Evolutionary conservation across 257 asterid genomes (phyloP).

Genomic region (Pogostemon cablin): DNA sequence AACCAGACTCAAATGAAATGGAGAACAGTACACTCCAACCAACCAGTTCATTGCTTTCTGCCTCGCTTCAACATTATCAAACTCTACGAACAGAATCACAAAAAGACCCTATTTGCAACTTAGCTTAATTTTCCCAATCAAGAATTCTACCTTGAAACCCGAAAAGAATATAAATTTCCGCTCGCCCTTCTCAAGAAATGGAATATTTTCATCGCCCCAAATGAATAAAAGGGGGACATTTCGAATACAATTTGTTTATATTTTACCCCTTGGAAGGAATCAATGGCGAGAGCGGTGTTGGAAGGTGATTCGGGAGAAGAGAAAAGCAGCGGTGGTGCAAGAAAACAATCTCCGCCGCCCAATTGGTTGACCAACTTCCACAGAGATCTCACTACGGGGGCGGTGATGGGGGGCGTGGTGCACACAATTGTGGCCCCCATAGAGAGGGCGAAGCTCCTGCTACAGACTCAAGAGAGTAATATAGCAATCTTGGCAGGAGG

Average conservation of each 20-base stretch:
- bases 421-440: conserved; percentile 98
- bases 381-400: conserved; percentile 88
- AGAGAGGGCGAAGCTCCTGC: conserved; percentile 90
- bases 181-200: neutral
- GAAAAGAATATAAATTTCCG: neutral
- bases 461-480: conserved; percentile 99
- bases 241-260: neutral
- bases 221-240: conserved; percentile 17
- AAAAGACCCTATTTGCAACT: conserved; percentile 19
- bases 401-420: conserved; percentile 95
- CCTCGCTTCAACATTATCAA: neutral
- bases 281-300: conserved; percentile 39
- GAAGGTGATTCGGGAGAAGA: conserved; percentile 46
- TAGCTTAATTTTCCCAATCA: conserved; percentile 26
- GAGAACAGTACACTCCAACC: neutral
- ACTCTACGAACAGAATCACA: conserved; percentile 22
- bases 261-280: neutral
- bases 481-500: conserved; percentile 71
- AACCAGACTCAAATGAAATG: neutral
- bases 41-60: neutral
- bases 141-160: neutral
- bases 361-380: conserved; percentile 64
- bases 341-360: conserved; percentile 41
- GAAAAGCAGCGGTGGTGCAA: conserved; percentile 36
- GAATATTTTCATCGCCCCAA: neutral